phyloP scores from a whole-genome alignment of 163 green algal species.

The Chloroidium sp. region DNA sequence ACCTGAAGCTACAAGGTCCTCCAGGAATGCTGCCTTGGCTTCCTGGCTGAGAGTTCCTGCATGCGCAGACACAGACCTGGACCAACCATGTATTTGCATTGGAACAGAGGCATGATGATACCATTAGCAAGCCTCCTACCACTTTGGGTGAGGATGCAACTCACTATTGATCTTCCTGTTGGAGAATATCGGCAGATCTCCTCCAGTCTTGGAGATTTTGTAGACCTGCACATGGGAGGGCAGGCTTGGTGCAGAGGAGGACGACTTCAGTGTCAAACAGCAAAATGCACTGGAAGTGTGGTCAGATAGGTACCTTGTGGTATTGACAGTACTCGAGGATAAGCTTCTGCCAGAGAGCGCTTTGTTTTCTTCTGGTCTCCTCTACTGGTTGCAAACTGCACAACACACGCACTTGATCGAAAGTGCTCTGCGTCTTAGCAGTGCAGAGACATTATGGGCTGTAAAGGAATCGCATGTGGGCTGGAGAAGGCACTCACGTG shows the following conservation, averaged over 20 bases:
- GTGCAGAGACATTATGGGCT: not conserved
- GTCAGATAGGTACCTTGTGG: constrained; percentile 35
- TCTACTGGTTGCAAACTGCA: constrained; percentile 73
- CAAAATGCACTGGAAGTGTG: not conserved
- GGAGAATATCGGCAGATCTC: constrained; percentile 49
- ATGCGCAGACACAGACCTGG: too few relatives aligned
- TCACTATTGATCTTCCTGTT: constrained; percentile 61
- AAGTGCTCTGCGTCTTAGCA: not conserved
- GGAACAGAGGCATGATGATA: too few relatives aligned
- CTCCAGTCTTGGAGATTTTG: constrained; percentile 24
- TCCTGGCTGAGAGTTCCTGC: too few relatives aligned
- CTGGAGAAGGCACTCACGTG: constrained; percentile 24
- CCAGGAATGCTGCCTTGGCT: too few relatives aligned
- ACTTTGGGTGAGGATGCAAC: constrained; percentile 10
- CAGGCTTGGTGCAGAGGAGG: constrained; percentile 1
- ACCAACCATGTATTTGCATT: too few relatives aligned
- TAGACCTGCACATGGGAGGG: constrained; percentile 7
- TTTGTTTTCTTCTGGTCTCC: constrained; percentile 72
- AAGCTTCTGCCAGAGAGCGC: constrained; percentile 57
- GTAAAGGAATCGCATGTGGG: not conserved
- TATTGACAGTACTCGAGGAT: constrained; percentile 67
- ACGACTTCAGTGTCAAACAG: not conserved
- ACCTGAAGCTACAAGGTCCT: too few relatives aligned
- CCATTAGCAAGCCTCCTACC: too few relatives aligned
- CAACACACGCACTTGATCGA: too few relatives aligned